Conservation (phyloP, 192 early-diverging fungal genomes). For the Pilobolus umbonatus region DNA sequence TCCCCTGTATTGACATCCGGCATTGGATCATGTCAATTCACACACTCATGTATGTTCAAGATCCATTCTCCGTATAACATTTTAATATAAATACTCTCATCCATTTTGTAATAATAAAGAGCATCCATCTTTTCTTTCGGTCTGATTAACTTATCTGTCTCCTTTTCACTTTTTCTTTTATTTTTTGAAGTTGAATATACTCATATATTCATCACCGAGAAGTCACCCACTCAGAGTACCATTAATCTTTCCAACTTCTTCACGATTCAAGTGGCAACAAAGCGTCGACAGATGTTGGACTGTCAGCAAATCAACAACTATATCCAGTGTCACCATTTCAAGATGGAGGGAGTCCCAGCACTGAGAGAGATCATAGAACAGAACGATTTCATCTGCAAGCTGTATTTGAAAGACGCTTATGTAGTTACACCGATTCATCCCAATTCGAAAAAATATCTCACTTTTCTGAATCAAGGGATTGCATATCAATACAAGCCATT, state of each 20-base stretch:
- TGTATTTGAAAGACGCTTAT: slow-evolving; percentile 13
- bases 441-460: not conserved
- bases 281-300: slow-evolving; percentile 2
- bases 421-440: slow-evolving; percentile 1
- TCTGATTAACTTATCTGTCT: no score
- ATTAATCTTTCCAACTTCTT: not conserved
- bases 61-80: no score
- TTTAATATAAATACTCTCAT: no score
- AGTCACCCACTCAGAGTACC: not conserved
- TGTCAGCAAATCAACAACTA: slow-evolving; percentile 1
- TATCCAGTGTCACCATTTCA: slow-evolving; percentile 9
- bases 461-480: not conserved
- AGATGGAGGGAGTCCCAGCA: slow-evolving; percentile 19
- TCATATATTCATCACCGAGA: no score
- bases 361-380: slow-evolving; percentile 6
- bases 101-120: no score
- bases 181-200: no score
- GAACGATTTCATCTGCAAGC: slow-evolving; percentile 7
- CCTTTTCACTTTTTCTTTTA: no score
- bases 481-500: slow-evolving; percentile 7
- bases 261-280: not conserved
- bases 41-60: no score
- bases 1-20: no score
- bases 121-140: no score
- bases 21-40: no score